Conservation (phyloP, 2,329 filamentous ascomycete genomes). For the Teratosphaeria viscida region DNA sequence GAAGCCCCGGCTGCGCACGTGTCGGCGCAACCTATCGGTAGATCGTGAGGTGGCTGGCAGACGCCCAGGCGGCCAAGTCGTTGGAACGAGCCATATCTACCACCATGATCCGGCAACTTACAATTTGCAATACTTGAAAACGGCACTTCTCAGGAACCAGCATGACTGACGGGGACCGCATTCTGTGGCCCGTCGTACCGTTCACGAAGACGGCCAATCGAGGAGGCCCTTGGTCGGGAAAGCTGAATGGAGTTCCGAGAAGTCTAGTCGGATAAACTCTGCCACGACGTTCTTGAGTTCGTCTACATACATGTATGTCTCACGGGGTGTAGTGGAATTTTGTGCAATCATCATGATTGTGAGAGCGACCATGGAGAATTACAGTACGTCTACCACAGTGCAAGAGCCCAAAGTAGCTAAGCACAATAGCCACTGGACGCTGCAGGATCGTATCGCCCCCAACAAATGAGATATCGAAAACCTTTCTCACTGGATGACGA, state of each 20-base stretch:
- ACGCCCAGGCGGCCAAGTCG: not conserved
- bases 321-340: slow-evolving; percentile 45
- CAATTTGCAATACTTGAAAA: not conserved
- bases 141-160: not conserved
- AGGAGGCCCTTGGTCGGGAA: slow-evolving; percentile 54
- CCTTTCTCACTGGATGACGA: too few relatives aligned
- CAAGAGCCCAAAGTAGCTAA: too few relatives aligned
- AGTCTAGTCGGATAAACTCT: slow-evolving; percentile 49
- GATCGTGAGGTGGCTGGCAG: not conserved
- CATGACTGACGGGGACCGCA: slow-evolving; percentile 32
- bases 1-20: not conserved
- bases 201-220: slow-evolving; percentile 32
- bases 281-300: slow-evolving; percentile 32
- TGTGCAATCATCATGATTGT: slow-evolving; percentile 17
- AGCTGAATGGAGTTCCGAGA: slow-evolving; percentile 45
- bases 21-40: not conserved
- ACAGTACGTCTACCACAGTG: too few relatives aligned
- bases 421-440: too few relatives aligned
- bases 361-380: not conserved
- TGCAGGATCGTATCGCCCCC: too few relatives aligned
- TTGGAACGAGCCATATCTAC: too few relatives aligned
- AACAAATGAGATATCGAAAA: too few relatives aligned
- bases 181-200: slow-evolving; percentile 42
- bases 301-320: slow-evolving; percentile 32
- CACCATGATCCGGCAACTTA: too few relatives aligned